Conservation (phyloP, 2,329 filamentous ascomycete genomes). For the Cadophora sp. region DNA sequence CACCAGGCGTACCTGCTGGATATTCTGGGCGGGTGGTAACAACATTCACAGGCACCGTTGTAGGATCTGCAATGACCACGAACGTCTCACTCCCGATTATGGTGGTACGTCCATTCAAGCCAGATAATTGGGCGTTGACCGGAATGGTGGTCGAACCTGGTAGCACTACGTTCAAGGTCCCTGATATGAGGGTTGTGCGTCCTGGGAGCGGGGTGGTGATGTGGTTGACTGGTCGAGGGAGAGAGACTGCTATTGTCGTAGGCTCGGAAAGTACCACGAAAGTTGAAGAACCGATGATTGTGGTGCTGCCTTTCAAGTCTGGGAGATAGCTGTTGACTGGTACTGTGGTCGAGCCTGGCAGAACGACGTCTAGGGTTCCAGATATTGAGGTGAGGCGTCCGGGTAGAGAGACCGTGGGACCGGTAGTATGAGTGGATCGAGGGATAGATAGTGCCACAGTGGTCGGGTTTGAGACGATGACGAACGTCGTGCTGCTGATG, state of each 20-base stretch:
- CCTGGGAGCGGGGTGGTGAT: neutral
- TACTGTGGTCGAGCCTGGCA: neutral
- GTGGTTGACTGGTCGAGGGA: neutral
- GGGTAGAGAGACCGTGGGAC: neutral
- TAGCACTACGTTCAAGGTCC: neutral
- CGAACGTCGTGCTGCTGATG: neutral
- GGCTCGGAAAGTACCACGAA: neutral
- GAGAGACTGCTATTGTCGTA: neutral
- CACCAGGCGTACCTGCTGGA: neutral
- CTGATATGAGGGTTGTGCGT: neutral
- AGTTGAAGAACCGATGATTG: neutral
- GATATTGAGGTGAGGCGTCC: neutral
- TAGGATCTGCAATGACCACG: neutral
- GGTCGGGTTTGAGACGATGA: neutral
- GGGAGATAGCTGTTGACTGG: neutral
- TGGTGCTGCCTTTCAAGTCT: constrained; percentile 7
- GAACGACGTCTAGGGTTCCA: neutral
- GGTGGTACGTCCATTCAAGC: neutral
- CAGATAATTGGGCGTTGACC: neutral
- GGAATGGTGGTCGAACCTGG: constrained; percentile 1
- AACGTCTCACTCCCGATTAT: neutral
- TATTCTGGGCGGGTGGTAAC: neutral
- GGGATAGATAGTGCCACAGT: neutral
- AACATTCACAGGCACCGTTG: neutral
- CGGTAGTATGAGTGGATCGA: neutral